phyloP scores from a whole-genome alignment of 75 land plant genomes.

The Larix kaempferi region DNA sequence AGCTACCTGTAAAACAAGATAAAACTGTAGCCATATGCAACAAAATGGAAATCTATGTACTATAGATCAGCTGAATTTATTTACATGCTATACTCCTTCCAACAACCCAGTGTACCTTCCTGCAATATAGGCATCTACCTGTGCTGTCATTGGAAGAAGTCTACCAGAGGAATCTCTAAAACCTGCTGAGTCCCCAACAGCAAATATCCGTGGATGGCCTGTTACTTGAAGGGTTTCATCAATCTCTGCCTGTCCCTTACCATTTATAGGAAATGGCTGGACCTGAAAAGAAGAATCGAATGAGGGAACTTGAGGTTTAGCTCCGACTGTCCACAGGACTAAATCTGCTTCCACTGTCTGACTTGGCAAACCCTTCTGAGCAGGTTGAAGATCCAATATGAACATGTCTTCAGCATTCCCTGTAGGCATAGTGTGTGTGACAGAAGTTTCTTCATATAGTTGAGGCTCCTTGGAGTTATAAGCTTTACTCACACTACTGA shows the following conservation, averaged over 20 bases:
- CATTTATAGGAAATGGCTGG: conserved; percentile 67
- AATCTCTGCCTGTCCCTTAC: conserved; percentile 85
- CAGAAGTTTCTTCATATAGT: neutral
- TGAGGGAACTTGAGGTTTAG: conserved; percentile 58
- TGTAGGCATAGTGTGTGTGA: neutral
- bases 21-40: neutral
- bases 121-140: conserved; percentile 36
- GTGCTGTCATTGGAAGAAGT: conserved; percentile 87
- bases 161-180: conserved; percentile 72
- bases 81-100: neutral
- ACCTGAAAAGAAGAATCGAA: conserved; percentile 22
- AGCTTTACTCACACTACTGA: conserved; percentile 46
- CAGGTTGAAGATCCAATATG: conserved; percentile 67
- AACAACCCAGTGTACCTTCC: neutral
- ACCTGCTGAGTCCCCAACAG: conserved; percentile 92
- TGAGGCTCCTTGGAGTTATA: conserved; percentile 9
- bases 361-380: conserved; percentile 45
- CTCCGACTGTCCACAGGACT: conserved; percentile 96
- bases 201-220: conserved; percentile 92
- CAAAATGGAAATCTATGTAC: neutral
- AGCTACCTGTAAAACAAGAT: conserved; percentile 68
- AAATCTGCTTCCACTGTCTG: conserved; percentile 70
- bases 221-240: conserved; percentile 90
- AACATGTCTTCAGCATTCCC: conserved; percentile 12
- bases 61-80: neutral